These are phyloP conservation scores for Penicillium sp. DNA, from an alignment of 2,329 filamentous ascomycete species.

Conservation along the genomic window DNA sequence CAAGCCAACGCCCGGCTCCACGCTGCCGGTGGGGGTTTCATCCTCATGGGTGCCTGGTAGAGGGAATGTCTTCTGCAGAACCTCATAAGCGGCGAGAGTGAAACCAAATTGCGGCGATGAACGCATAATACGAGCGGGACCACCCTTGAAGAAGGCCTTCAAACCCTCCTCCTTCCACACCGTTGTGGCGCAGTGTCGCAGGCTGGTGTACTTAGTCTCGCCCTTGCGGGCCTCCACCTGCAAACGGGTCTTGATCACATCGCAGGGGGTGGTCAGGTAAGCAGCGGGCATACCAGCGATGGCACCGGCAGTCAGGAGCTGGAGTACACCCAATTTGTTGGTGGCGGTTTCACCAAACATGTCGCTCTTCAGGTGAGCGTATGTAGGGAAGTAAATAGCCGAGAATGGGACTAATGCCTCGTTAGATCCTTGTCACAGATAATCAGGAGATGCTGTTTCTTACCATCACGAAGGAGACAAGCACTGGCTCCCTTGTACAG, in stretches of 20 bases:
- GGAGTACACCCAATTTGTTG: slow-evolving; percentile 84
- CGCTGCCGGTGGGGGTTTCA: slow-evolving; percentile 57
- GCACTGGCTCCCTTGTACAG: slow-evolving; percentile 96
- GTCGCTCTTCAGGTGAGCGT: slow-evolving; percentile 91
- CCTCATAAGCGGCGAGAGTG: slow-evolving; percentile 91
- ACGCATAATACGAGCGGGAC: slow-evolving; percentile 88
- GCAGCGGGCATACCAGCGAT: slow-evolving; percentile 90
- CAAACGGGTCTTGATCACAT: slow-evolving; percentile 98
- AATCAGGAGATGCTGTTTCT: slow-evolving; percentile 25
- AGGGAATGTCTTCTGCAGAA: slow-evolving; percentile 78
- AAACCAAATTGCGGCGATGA: slow-evolving; percentile 98
- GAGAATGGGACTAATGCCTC: slow-evolving; percentile 76
- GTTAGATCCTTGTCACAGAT: slow-evolving; percentile 8
- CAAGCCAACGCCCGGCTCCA: slow-evolving; percentile 64
- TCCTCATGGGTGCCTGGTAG: slow-evolving; percentile 65
- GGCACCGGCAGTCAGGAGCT: slow-evolving; percentile 90
- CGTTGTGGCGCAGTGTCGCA: slow-evolving; percentile 80
- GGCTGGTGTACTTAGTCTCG: slow-evolving; percentile 80
- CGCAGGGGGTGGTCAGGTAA: slow-evolving; percentile 94
- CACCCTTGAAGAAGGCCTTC: slow-evolving; percentile 97
- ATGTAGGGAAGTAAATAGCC: slow-evolving; percentile 97
- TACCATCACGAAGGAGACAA: slow-evolving; percentile 80
- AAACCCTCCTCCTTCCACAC: slow-evolving; percentile 91
- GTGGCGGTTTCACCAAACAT: slow-evolving; percentile 85
- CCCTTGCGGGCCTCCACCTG: slow-evolving; percentile 98